Evolutionary conservation across 2,329 filamentous ascomycete species (phyloP).

Genomic region (Colletotrichum aenigma): DNA sequence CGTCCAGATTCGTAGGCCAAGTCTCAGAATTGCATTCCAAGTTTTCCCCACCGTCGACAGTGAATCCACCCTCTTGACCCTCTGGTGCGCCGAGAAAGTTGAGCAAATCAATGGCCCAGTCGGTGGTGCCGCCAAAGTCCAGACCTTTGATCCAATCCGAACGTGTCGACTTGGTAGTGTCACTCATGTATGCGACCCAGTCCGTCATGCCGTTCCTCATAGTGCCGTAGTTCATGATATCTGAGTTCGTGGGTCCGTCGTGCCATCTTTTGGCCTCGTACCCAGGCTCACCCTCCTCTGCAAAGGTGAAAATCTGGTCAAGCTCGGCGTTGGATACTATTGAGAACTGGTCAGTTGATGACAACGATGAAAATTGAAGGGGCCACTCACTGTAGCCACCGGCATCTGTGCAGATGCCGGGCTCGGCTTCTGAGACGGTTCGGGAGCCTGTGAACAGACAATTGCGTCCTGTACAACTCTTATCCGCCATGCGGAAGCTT

Average conservation of each 20-base stretch:
- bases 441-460: slow-evolving; percentile 28
- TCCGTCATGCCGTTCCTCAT: background rate
- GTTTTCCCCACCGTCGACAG: background rate
- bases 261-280: slow-evolving; percentile 7
- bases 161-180: slow-evolving; percentile 9
- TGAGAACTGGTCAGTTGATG: background rate
- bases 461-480: slow-evolving; percentile 24
- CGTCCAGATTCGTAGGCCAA: background rate
- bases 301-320: slow-evolving; percentile 19
- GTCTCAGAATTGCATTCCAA: background rate
- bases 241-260: slow-evolving; percentile 13
- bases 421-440: slow-evolving; percentile 22
- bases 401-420: slow-evolving; percentile 31
- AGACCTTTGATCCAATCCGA: background rate
- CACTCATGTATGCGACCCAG: slow-evolving; percentile 26
- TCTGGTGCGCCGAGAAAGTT: background rate
- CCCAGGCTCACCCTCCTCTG: background rate
- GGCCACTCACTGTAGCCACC: slow-evolving; percentile 29
- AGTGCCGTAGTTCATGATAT: slow-evolving; percentile 26
- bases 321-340: slow-evolving; percentile 30
- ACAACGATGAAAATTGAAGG: background rate
- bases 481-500: slow-evolving; percentile 29
- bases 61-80: background rate
- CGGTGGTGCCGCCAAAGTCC: slow-evolving; percentile 22
- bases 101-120: slow-evolving; percentile 25